A percentile compares a stretch with the other conserved stretches of the same genome.
Conservation (phyloP, 1,284 basidiomycete genomes). For the Pisolithus thermaeus region DNA sequence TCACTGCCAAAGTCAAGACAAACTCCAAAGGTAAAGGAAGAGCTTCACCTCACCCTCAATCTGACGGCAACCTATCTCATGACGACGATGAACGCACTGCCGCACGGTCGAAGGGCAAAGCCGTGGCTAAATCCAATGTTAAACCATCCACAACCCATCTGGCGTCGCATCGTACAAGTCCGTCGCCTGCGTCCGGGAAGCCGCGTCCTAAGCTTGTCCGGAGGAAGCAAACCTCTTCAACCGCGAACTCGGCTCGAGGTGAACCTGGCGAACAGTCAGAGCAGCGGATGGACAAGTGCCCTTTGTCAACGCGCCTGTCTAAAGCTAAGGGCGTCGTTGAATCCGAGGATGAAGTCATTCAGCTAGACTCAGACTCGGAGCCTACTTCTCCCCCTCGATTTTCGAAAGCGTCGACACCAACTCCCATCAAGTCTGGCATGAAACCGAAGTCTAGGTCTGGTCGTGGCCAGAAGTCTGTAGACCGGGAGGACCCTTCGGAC, state of each 20-base stretch:
- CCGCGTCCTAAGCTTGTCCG: conserved; percentile 1
- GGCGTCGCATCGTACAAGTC: neutral
- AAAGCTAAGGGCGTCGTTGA: neutral
- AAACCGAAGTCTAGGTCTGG: conserved; percentile 17
- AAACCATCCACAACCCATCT: neutral
- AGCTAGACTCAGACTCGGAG: conserved; percentile 6
- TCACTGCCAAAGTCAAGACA: neutral
- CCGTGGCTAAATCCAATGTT: neutral
- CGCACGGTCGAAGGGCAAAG: neutral
- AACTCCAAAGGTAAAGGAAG: neutral
- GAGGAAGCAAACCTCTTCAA: conserved; percentile 1
- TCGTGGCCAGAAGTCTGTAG: conserved; percentile 3
- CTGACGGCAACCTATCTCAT: neutral
- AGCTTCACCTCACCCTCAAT: neutral
- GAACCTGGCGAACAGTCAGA: neutral
- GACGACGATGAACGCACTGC: neutral
- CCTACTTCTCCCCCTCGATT: conserved; percentile 12
- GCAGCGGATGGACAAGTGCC: neutral
- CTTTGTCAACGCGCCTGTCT: neutral
- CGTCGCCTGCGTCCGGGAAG: neutral
- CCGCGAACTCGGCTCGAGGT: neutral
- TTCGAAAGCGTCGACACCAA: conserved; percentile 1
- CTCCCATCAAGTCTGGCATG: conserved; percentile 27
- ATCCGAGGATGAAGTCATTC: neutral
- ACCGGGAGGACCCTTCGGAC: neutral